phyloP scores from a whole-genome alignment of 1,284 basidiomycete species.

The Malassezia furfur region DNA sequence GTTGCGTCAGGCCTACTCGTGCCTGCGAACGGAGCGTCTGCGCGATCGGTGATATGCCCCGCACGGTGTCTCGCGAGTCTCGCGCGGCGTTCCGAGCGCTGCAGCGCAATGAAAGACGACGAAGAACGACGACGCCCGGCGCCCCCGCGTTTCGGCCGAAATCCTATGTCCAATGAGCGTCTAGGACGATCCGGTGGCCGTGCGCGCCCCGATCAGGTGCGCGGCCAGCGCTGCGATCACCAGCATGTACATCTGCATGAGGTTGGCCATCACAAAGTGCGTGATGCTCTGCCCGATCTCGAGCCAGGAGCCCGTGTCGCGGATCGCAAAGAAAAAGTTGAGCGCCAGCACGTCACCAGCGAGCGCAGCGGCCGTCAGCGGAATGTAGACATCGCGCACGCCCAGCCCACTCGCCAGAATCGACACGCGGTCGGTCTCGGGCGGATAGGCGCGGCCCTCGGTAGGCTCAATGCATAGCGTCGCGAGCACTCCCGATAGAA shows the following conservation, averaged over 20 bases:
- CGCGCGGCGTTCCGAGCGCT: background rate
- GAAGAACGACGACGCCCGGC: background rate
- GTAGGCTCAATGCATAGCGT: constrained; percentile 16
- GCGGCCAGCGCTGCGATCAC: constrained; percentile 23
- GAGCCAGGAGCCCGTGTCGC: constrained; percentile 75
- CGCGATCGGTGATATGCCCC: constrained; percentile 24
- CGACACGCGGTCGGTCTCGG: background rate
- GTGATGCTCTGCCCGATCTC: constrained; percentile 81
- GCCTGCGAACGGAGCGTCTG: constrained; percentile 20
- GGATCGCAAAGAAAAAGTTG: constrained; percentile 72
- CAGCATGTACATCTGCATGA: constrained; percentile 63
- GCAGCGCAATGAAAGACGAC: background rate
- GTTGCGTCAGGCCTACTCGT: constrained; percentile 1
- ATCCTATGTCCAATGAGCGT: background rate
- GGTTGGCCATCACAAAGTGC: constrained; percentile 74
- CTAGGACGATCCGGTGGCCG: background rate
- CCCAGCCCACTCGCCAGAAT: constrained; percentile 25
- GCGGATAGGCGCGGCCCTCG: constrained; percentile 8
- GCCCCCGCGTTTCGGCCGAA: constrained; percentile 1
- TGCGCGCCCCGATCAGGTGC: constrained; percentile 14
- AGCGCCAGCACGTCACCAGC: constrained; percentile 53
- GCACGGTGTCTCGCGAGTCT: constrained; percentile 9
- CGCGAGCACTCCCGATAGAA: constrained; percentile 61
- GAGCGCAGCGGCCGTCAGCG: constrained; percentile 33
- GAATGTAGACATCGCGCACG: constrained; percentile 20